A percentile compares a stretch with the other conserved stretches of the same genome.
Conservation (phyloP, 306 rosid genomes). For the Lupinus albus region DNA sequence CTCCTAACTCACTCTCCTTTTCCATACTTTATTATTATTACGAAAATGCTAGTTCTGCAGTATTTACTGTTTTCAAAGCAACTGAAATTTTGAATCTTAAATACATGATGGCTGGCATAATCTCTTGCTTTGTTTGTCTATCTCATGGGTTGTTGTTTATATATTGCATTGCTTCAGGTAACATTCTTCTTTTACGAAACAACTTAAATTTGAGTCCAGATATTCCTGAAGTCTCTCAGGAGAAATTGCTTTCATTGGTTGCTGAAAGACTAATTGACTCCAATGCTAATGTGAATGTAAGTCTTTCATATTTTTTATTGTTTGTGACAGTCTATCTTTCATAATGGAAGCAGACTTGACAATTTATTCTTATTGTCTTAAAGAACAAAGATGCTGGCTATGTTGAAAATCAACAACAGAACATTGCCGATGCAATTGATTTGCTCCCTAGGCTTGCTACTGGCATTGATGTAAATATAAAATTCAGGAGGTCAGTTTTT, state of each 20-base stretch:
- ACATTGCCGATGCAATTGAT: slow-evolving; percentile 97
- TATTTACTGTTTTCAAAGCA: too few species aligned
- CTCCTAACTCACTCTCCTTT: too few species aligned
- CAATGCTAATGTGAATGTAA: slow-evolving; percentile 80
- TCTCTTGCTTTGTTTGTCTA: too few species aligned
- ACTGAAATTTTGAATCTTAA: too few species aligned
- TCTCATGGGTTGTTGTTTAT: slow-evolving; percentile 10
- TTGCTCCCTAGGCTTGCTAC: slow-evolving; percentile 96
- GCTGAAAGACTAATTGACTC: slow-evolving; percentile 91
- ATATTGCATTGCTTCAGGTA: slow-evolving; percentile 62
- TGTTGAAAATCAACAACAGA: slow-evolving; percentile 88
- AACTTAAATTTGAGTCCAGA: slow-evolving; percentile 78
- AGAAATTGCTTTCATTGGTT: slow-evolving; percentile 66
- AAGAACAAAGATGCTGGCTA: slow-evolving; percentile 90
- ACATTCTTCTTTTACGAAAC: slow-evolving; percentile 82
- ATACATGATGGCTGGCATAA: too few species aligned
- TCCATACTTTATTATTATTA: too few species aligned
- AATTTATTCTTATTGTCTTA: slow-evolving; percentile 35
- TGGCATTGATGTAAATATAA: slow-evolving; percentile 96
- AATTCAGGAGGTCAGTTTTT: slow-evolving; percentile 71
- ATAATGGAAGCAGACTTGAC: slow-evolving; percentile 32
- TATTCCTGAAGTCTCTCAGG: slow-evolving; percentile 86
- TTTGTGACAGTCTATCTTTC: slow-evolving; percentile 27
- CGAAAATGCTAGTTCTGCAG: too few species aligned
- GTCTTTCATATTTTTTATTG: slow-evolving; percentile 24